A percentile compares a stretch with the other conserved stretches of the same genome.
These are phyloP conservation scores for Claviceps maximensis DNA, from an alignment of 2,329 filamentous ascomycete genomes.

Conservation along the genomic window DNA sequence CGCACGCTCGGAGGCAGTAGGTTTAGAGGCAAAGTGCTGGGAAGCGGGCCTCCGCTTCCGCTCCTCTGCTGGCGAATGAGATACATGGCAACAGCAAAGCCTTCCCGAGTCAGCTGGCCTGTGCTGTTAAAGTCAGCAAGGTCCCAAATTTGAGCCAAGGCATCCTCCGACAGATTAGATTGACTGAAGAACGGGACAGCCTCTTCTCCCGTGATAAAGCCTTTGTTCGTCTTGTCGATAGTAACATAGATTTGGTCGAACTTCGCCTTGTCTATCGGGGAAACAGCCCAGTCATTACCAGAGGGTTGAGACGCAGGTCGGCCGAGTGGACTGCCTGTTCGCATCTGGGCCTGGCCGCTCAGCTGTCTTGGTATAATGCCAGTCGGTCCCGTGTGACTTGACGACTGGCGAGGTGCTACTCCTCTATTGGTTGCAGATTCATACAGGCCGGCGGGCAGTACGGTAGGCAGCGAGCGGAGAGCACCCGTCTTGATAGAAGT, in stretches of 20 bases:
- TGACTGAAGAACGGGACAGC: slow-evolving; percentile 90
- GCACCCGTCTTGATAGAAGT: slow-evolving; percentile 79
- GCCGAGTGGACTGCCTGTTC: slow-evolving; percentile 46
- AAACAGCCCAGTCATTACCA: slow-evolving; percentile 64
- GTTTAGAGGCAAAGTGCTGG: slow-evolving; percentile 63
- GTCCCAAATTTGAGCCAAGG: slow-evolving; percentile 91
- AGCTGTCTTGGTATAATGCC: slow-evolving; percentile 72
- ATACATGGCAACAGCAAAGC: slow-evolving; percentile 96
- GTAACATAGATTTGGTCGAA: slow-evolving; percentile 79
- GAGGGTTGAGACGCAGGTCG: slow-evolving; percentile 30
- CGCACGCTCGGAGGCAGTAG: slow-evolving; percentile 82
- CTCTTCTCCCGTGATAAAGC: slow-evolving; percentile 85
- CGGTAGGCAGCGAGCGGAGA: slow-evolving; percentile 64
- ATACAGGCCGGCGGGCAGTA: slow-evolving; percentile 73
- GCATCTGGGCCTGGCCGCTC: slow-evolving; percentile 53
- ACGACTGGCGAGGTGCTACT: slow-evolving; percentile 33
- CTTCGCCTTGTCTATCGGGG: slow-evolving; percentile 67
- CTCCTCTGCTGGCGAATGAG: slow-evolving; percentile 81
- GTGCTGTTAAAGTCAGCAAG: slow-evolving; percentile 87
- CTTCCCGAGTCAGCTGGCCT: slow-evolving; percentile 72
- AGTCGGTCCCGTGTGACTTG: slow-evolving; percentile 35
- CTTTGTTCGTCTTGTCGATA: slow-evolving; percentile 67
- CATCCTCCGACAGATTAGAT: slow-evolving; percentile 78
- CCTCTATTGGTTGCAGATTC: slow-evolving; percentile 71
- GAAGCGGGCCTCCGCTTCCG: slow-evolving; percentile 50